phyloP scores from a whole-genome alignment of 495 filamentous ascomycete species.

The Thermothielavioides terrestris region DNA sequence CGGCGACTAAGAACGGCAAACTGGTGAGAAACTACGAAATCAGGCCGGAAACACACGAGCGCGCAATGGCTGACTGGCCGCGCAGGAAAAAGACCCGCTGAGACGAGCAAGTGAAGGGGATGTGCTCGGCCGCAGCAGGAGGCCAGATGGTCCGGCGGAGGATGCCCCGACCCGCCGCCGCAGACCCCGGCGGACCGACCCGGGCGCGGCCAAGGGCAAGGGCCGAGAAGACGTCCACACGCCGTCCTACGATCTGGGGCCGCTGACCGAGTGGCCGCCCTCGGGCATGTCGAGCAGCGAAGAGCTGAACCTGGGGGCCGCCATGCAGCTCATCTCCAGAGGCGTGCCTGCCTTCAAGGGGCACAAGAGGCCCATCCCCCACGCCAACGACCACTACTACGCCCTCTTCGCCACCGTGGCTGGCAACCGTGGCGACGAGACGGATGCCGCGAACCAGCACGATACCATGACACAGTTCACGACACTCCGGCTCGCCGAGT shows the following conservation, averaged over 20 bases:
- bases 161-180: constrained; percentile 24
- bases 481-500: constrained; percentile 33
- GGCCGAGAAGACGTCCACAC: constrained; percentile 30
- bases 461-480: constrained; percentile 43
- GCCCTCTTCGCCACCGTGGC: constrained; percentile 40
- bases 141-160: constrained; percentile 4
- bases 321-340: constrained; percentile 39
- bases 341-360: constrained; percentile 41
- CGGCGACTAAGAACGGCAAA: constrained; percentile 8
- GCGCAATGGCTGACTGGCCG: not conserved
- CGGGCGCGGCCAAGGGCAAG: constrained; percentile 35
- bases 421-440: constrained; percentile 38
- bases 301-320: constrained; percentile 36
- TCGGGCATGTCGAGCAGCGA: constrained; percentile 34
- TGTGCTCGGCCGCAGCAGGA: not conserved
- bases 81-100: constrained; percentile 8
- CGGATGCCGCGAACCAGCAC: constrained; percentile 37
- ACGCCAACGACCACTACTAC: constrained; percentile 43
- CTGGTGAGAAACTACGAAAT: constrained; percentile 1
- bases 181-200: constrained; percentile 32
- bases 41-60: not conserved
- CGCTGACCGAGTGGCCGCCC: constrained; percentile 42
- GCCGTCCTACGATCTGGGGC: constrained; percentile 25
- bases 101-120: constrained; percentile 11
- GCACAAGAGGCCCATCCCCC: constrained; percentile 37